Evolutionary conservation across 2,329 filamentous ascomycete genomes (phyloP).

Genomic region (Colletotrichum echinochloae): DNA sequence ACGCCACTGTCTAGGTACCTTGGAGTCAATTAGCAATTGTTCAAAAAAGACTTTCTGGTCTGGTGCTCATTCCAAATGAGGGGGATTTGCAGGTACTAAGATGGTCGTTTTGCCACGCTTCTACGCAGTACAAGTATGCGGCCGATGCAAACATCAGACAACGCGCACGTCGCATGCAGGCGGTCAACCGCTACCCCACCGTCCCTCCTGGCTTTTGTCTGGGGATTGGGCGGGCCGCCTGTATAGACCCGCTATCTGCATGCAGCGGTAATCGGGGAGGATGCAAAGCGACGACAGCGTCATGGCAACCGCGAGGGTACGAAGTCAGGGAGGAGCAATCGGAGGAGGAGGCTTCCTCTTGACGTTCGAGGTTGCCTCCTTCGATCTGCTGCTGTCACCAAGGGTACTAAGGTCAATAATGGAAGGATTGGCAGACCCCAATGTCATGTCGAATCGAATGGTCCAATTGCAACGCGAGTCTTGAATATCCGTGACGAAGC

Average conservation of each 20-base stretch:
- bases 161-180: constrained; percentile 34
- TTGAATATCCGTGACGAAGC: constrained; percentile 2
- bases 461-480: neutral
- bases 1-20: constrained; percentile 8
- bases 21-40: neutral
- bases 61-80: neutral
- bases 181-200: constrained; percentile 6
- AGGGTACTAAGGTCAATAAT: constrained; percentile 15
- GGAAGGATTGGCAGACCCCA: constrained; percentile 14
- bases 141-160: neutral
- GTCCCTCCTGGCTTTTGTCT: neutral
- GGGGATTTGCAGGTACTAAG: neutral
- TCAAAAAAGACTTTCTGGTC: neutral
- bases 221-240: constrained; percentile 14
- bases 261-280: constrained; percentile 27
- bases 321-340: constrained; percentile 14
- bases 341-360: constrained; percentile 4
- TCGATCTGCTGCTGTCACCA: constrained; percentile 22
- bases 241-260: constrained; percentile 25
- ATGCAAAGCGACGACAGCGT: constrained; percentile 39
- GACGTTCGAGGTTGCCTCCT: neutral
- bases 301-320: constrained; percentile 40
- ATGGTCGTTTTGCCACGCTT: neutral
- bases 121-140: too few relatives aligned
- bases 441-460: neutral